phyloP scores from a whole-genome alignment of 441 rosid species.

The Jatropha podagrica region DNA sequence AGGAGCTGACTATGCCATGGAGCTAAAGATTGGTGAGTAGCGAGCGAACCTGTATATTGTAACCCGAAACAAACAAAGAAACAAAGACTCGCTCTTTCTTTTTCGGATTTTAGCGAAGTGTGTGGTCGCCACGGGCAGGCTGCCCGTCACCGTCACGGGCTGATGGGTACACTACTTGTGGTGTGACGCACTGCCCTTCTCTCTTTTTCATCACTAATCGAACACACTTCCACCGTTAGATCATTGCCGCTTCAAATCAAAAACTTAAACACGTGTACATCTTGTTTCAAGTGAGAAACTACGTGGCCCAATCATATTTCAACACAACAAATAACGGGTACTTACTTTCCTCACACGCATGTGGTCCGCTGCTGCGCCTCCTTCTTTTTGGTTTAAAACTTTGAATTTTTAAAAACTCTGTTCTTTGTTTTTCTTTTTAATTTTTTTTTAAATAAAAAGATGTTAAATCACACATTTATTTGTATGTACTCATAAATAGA shows the following conservation, averaged over 20 bases:
- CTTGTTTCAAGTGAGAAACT: not conserved
- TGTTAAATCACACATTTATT: too few species aligned
- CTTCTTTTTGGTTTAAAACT: not conserved
- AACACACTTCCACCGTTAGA: conserved; percentile 47
- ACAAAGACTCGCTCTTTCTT: not conserved
- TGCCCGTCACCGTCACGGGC: conserved; percentile 48
- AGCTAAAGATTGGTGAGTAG: not conserved
- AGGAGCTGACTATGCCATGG: conserved; percentile 28
- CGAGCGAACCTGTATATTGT: not conserved
- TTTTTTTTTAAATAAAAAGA: not conserved
- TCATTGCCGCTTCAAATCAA: not conserved
- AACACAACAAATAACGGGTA: conserved; percentile 26
- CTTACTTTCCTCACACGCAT: conserved; percentile 54
- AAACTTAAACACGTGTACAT: conserved; percentile 42
- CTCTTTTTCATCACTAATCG: conserved; percentile 18
- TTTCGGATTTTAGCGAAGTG: not conserved
- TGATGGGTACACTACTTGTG: conserved; percentile 17
- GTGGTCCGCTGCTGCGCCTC: conserved; percentile 22
- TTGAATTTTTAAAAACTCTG: not conserved
- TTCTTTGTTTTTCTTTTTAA: not conserved
- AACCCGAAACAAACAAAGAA: not conserved
- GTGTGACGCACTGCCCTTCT: conserved; percentile 38
- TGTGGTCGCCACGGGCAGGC: conserved; percentile 35
- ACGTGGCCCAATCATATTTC: conserved; percentile 47
- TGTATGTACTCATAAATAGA: too few species aligned